A percentile compares a stretch with the other conserved stretches of the same genome.
phyloP scores from a whole-genome alignment of 2,329 filamentous ascomycete genomes.

The Colletotrichum salicis region DNA sequence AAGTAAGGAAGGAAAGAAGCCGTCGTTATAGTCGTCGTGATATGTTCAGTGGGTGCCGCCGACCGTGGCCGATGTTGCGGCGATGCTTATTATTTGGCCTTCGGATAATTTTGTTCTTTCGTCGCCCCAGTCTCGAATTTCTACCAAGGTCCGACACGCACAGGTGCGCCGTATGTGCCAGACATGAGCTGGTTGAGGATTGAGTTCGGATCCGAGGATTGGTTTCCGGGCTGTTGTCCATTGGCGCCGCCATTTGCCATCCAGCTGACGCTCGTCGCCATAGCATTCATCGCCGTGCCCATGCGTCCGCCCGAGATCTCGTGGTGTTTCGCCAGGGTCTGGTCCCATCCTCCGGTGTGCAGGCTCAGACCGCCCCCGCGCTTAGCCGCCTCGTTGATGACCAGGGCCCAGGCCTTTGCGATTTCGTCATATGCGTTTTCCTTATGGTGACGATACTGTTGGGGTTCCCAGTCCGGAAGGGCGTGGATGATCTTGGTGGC shows the following conservation, averaged over 20 bases:
- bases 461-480: conserved; percentile 90
- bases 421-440: conserved; percentile 97
- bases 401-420: conserved; percentile 89
- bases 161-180: conserved; percentile 68
- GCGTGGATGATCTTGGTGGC: conserved; percentile 91
- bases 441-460: conserved; percentile 90
- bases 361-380: conserved; percentile 89
- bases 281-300: conserved; percentile 80
- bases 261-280: conserved; percentile 82
- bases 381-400: conserved; percentile 91
- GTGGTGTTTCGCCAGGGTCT: conserved; percentile 87
- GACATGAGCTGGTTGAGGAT: conserved; percentile 72
- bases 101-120: neutral
- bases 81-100: conserved; percentile 3
- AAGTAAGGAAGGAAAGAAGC: conserved; percentile 22
- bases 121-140: neutral
- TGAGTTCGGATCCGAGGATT: conserved; percentile 60
- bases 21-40: conserved; percentile 37
- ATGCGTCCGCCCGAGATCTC: conserved; percentile 85
- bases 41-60: conserved; percentile 29
- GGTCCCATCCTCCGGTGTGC: conserved; percentile 92
- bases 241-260: conserved; percentile 58
- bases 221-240: conserved; percentile 33
- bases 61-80: conserved; percentile 17
- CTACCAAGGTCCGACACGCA: conserved; percentile 72